Conservation (phyloP, 2,329 filamentous ascomycete species). For the Cercospora sojina region DNA sequence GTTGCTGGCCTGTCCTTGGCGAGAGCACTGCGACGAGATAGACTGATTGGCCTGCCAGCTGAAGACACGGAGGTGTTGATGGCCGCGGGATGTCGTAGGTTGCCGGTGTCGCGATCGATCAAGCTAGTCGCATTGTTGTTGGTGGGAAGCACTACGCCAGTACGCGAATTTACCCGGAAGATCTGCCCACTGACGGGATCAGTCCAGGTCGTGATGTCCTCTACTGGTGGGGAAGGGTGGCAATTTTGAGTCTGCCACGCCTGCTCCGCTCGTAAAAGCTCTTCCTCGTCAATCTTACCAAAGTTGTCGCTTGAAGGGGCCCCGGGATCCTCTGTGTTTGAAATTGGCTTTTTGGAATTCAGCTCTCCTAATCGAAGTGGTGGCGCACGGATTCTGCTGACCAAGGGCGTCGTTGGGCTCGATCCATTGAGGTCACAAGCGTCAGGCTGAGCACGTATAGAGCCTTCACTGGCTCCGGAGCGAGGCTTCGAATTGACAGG, state of each 20-base stretch:
- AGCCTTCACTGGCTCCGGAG: neutral
- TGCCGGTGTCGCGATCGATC: no score
- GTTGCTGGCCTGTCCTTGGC: conserved; percentile 1
- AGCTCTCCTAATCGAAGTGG: neutral
- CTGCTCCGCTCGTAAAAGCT: conserved; percentile 22
- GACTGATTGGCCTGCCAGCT: conserved; percentile 37
- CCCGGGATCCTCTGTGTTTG: neutral
- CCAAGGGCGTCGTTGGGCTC: neutral
- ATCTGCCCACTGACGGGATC: conserved; percentile 59
- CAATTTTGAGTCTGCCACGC: neutral
- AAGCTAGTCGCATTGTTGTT: neutral
- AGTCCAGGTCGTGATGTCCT: conserved; percentile 55
- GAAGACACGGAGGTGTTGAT: conserved; percentile 30
- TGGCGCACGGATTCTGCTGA: neutral
- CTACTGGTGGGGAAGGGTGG: conserved; percentile 21
- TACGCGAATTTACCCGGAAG: conserved; percentile 55
- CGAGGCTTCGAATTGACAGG: neutral
- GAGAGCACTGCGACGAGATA: conserved; percentile 29
- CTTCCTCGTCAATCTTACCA: conserved; percentile 30
- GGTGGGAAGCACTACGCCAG: conserved; percentile 46
- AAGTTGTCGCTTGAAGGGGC: conserved; percentile 33
- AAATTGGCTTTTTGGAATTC: neutral
- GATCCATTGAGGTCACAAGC: neutral
- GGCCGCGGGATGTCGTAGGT: conserved; percentile 24
- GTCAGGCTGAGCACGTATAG: neutral